Conservation (phyloP, 192 early-diverging fungal species). For the Spizellomyces punctatus region DNA sequence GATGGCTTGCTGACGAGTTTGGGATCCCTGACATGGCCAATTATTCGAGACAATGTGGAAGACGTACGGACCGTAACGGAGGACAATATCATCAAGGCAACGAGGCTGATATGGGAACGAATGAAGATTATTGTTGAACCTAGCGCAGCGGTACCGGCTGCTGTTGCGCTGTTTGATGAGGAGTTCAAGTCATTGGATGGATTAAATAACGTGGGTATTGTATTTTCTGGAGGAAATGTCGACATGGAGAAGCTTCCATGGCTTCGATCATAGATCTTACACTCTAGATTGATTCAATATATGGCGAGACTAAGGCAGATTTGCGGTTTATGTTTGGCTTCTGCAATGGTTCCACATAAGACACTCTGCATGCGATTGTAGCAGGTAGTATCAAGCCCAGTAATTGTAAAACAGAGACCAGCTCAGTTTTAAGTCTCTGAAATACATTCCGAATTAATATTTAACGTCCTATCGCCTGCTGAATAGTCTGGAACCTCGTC, state of each 20-base stretch:
- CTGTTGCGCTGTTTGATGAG: conserved; percentile 47
- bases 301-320: no score
- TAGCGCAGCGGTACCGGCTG: conserved; percentile 51
- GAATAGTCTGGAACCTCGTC: no score
- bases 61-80: conserved; percentile 56
- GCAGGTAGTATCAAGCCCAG: no score
- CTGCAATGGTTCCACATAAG: no score
- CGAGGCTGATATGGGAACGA: conserved; percentile 50
- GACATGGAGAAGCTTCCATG: conserved; percentile 40
- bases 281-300: no score
- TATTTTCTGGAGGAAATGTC: conserved; percentile 57
- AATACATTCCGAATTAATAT: no score
- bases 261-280: background rate
- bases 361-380: no score
- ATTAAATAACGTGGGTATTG: conserved; percentile 51
- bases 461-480: no score
- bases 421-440: no score
- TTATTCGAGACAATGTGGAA: conserved; percentile 53
- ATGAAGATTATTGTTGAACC: conserved; percentile 61
- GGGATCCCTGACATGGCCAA: conserved; percentile 49
- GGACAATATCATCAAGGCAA: conserved; percentile 52
- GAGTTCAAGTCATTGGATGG: conserved; percentile 27
- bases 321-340: no score
- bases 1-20: conserved; percentile 55
- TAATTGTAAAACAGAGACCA: no score